A percentile compares a stretch with the other conserved stretches of the same genome.
These are phyloP conservation scores for Ophiocordyceps camponoti-saundersi DNA, from an alignment of 2,329 filamentous ascomycete genomes.

Conservation along the genomic window DNA sequence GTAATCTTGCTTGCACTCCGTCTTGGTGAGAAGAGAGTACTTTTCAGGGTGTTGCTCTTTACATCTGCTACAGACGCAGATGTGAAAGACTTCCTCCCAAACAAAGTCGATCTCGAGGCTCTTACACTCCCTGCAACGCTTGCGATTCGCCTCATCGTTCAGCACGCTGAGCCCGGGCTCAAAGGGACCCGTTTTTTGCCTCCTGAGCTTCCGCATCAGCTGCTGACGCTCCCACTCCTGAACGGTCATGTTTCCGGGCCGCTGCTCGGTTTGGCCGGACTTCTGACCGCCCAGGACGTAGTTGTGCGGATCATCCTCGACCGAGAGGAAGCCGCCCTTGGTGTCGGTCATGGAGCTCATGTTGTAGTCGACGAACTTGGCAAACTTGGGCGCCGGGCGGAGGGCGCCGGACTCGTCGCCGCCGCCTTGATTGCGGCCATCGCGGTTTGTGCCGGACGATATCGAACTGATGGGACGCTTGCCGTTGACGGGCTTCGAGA, in stretches of 20 bases:
- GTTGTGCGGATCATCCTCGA: slow-evolving; percentile 82
- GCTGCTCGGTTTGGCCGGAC: slow-evolving; percentile 28
- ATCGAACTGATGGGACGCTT: slow-evolving; percentile 57
- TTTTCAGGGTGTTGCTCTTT: slow-evolving; percentile 85
- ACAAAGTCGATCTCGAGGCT: slow-evolving; percentile 85
- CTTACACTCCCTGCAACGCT: slow-evolving; percentile 69
- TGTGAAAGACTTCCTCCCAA: slow-evolving; percentile 72
- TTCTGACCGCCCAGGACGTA: slow-evolving; percentile 42
- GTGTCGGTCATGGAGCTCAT: slow-evolving; percentile 97
- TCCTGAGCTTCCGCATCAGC: slow-evolving; percentile 52
- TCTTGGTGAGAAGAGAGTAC: slow-evolving; percentile 91
- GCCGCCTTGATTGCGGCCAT: slow-evolving; percentile 38
- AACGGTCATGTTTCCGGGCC: slow-evolving; percentile 75
- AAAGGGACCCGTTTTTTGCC: slow-evolving; percentile 64
- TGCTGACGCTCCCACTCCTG: slow-evolving; percentile 84
- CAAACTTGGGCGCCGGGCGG: slow-evolving; percentile 70
- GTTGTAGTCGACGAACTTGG: slow-evolving; percentile 93
- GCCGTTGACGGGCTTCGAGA: slow-evolving; percentile 24
- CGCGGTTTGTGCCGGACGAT: slow-evolving; percentile 31
- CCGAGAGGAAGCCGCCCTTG: slow-evolving; percentile 85
- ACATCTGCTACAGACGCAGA: slow-evolving; percentile 62
- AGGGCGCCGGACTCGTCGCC: slow-evolving; percentile 33
- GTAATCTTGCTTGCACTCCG: slow-evolving; percentile 90
- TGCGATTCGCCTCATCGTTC: slow-evolving; percentile 42
- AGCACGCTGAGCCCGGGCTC: slow-evolving; percentile 77